These are phyloP conservation scores for Paramecium caudatum DNA, from an alignment of 73 alveolate species.

Conservation along the genomic window DNA sequence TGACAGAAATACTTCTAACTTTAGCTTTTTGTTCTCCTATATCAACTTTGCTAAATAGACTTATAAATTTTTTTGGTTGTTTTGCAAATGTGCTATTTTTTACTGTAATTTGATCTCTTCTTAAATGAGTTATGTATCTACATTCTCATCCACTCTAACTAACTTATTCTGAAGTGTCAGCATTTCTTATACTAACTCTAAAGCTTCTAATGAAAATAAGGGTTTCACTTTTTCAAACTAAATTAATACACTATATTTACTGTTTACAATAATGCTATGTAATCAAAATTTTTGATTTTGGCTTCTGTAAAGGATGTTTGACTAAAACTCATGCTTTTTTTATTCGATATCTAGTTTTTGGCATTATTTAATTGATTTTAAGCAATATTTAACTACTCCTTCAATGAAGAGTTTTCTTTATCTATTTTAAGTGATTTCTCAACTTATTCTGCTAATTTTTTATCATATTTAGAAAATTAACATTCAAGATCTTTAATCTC, in stretches of 20 bases:
- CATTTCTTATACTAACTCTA: slow-evolving; percentile 55
- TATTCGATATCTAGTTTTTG: background rate
- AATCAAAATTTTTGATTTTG: slow-evolving; percentile 2
- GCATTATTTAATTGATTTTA: background rate
- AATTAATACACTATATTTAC: background rate
- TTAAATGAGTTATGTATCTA: background rate
- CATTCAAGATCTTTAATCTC: background rate
- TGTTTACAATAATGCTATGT: background rate
- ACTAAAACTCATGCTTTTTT: slow-evolving; percentile 23
- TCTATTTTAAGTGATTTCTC: background rate
- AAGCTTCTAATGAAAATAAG: background rate
- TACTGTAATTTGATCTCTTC: background rate
- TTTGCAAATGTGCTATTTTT: too few species aligned
- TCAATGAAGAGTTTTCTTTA: slow-evolving; percentile 4
- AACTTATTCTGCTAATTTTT: background rate
- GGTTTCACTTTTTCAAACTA: slow-evolving; percentile 61
- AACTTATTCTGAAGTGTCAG: background rate
- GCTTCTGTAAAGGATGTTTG: background rate
- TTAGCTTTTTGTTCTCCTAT: too few species aligned
- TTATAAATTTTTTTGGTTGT: too few species aligned
- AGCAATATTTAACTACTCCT: background rate
- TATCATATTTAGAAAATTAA: background rate
- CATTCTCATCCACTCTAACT: background rate
- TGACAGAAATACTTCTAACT: too few species aligned
- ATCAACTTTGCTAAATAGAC: too few species aligned